Conservation (phyloP, 78 protist species). For the Dictyostelium purpureum region DNA sequence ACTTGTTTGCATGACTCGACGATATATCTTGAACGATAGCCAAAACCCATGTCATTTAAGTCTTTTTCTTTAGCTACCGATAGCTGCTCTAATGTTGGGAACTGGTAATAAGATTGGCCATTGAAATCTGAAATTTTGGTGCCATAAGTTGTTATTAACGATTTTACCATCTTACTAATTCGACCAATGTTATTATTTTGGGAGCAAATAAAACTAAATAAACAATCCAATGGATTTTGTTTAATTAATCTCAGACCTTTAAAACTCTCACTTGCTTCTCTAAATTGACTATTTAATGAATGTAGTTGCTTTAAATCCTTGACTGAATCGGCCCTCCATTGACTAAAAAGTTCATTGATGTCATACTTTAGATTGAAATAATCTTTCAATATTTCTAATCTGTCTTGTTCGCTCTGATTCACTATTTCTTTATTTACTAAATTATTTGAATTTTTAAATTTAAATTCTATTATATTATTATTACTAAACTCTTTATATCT, state of each 20-base stretch:
- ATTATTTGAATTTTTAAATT: conserved; percentile 2
- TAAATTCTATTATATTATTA: conserved; percentile 4
- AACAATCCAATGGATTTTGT: conserved; percentile 91
- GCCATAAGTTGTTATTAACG: neutral
- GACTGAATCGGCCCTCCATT: conserved; percentile 19
- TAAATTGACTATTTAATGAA: conserved; percentile 42
- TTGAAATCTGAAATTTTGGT: neutral
- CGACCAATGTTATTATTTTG: conserved; percentile 93
- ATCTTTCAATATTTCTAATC: neutral
- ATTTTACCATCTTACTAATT: conserved; percentile 80
- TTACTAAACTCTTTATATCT: conserved; percentile 1
- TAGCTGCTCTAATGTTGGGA: conserved; percentile 74
- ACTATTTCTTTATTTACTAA: neutral
- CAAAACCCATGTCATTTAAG: conserved; percentile 89
- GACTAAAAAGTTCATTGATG: neutral
- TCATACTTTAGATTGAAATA: conserved; percentile 25
- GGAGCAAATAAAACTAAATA: conserved; percentile 94
- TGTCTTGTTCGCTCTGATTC: neutral
- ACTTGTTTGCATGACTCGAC: conserved; percentile 58
- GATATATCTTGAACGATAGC: conserved; percentile 90
- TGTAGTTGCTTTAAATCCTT: neutral
- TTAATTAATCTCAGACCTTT: conserved; percentile 63
- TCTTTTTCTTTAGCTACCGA: conserved; percentile 34
- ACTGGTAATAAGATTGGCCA: neutral
- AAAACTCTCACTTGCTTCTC: neutral